phyloP scores from a whole-genome alignment of 768 basidiomycete species.

The Crucibulum laeve region DNA sequence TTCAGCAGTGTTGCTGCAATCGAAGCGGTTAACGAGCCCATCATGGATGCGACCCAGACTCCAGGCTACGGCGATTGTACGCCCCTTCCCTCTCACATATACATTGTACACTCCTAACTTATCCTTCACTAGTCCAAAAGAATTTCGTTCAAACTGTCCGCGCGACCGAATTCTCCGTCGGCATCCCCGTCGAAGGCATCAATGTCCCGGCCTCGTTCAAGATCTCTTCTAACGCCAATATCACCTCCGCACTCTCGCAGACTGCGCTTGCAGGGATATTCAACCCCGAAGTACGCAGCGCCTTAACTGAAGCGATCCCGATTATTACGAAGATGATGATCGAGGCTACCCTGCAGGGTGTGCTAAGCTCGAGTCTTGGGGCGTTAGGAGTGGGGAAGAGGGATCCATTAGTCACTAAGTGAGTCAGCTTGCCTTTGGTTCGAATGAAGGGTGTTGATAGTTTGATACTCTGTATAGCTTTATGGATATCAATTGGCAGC shows the following conservation, averaged over 20 bases:
- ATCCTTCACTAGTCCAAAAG: constrained; percentile 47
- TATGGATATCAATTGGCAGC: constrained; percentile 81
- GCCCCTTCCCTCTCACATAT: not conserved
- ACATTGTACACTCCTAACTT: constrained; percentile 2
- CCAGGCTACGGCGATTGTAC: constrained; percentile 69
- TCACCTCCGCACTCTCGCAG: constrained; percentile 20
- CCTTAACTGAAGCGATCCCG: constrained; percentile 27
- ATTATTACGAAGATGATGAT: not conserved
- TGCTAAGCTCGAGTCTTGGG: not conserved
- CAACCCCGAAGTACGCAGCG: constrained; percentile 22
- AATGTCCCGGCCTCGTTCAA: constrained; percentile 12
- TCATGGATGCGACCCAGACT: constrained; percentile 65
- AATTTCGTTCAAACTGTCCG: constrained; percentile 68
- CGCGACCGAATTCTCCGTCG: constrained; percentile 57
- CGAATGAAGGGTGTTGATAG: constrained; percentile 8
- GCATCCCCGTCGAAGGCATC: constrained; percentile 39
- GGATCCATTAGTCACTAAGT: constrained; percentile 32
- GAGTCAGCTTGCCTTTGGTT: constrained; percentile 9
- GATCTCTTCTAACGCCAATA: constrained; percentile 11
- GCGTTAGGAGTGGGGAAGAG: not conserved
- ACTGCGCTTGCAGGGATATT: constrained; percentile 13
- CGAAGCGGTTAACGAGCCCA: constrained; percentile 75
- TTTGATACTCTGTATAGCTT: too few relatives aligned
- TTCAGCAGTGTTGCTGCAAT: constrained; percentile 67
- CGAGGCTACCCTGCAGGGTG: not conserved